phyloP scores from a whole-genome alignment of 495 filamentous ascomycete species.

The Cercophora samala region DNA sequence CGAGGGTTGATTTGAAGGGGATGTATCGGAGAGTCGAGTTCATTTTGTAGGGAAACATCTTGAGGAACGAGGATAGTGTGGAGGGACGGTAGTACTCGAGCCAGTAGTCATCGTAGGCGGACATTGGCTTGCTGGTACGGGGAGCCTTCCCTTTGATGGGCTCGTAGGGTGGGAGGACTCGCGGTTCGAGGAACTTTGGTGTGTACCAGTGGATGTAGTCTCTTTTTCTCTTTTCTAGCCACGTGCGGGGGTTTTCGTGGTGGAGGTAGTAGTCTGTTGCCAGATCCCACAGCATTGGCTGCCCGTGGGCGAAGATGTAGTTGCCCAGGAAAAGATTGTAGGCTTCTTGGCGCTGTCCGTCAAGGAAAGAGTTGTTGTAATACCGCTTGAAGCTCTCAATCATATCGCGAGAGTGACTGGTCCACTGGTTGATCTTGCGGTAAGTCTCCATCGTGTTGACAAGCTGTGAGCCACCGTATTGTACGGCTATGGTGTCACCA shows the following conservation, averaged over 20 bases:
- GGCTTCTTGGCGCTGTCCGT: slow-evolving; percentile 93
- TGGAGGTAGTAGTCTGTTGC: slow-evolving; percentile 96
- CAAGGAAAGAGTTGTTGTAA: slow-evolving; percentile 97
- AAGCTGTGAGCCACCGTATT: slow-evolving; percentile 95
- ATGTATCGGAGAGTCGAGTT: slow-evolving; percentile 81
- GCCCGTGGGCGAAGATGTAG: slow-evolving; percentile 85
- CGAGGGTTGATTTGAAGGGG: slow-evolving; percentile 65
- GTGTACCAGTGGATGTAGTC: slow-evolving; percentile 84
- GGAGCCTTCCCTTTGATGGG: slow-evolving; percentile 35
- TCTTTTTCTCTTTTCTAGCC: slow-evolving; percentile 61
- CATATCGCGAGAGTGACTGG: slow-evolving; percentile 95
- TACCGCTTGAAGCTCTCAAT: slow-evolving; percentile 98
- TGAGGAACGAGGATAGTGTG: slow-evolving; percentile 77
- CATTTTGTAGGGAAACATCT: slow-evolving; percentile 86
- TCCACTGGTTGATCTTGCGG: slow-evolving; percentile 98
- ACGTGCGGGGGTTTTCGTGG: slow-evolving; percentile 74
- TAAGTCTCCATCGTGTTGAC: slow-evolving; percentile 99
- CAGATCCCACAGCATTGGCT: slow-evolving; percentile 97
- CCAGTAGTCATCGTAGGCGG: slow-evolving; percentile 92
- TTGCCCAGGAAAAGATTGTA: slow-evolving; percentile 98
- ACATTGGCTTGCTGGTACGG: slow-evolving; percentile 53
- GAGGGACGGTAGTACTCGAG: slow-evolving; percentile 93
- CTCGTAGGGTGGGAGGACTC: slow-evolving; percentile 50
- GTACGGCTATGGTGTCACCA: slow-evolving; percentile 94
- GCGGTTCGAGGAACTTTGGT: slow-evolving; percentile 63